These are phyloP conservation scores for Fusarium mangiferae DNA, from an alignment of 2,329 filamentous ascomycete species.

Conservation along the genomic window DNA sequence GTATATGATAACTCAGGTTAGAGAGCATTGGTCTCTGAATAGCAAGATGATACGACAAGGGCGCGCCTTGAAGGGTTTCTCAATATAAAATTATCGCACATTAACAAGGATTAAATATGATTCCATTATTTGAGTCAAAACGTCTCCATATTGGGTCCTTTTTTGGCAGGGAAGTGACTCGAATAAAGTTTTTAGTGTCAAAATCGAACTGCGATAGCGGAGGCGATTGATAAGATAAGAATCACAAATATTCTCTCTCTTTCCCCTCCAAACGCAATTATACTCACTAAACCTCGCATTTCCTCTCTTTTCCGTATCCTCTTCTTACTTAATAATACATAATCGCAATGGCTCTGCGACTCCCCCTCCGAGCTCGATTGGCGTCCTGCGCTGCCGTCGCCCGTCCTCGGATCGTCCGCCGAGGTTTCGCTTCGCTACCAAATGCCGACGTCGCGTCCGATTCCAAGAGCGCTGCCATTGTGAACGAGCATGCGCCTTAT, in stretches of 20 bases:
- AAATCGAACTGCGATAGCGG: constrained; percentile 42
- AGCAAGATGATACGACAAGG: neutral
- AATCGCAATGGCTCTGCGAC: constrained; percentile 53
- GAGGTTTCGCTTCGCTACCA: constrained; percentile 55
- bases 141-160: neutral
- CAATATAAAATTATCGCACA: neutral
- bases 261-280: constrained; percentile 6
- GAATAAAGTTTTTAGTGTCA: constrained; percentile 25
- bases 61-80: neutral
- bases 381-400: constrained; percentile 39
- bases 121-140: constrained; percentile 17
- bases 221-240: constrained; percentile 45
- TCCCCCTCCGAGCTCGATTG: constrained; percentile 53
- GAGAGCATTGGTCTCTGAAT: neutral
- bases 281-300: neutral
- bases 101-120: constrained; percentile 1
- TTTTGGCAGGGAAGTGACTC: constrained; percentile 3
- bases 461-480: constrained; percentile 78
- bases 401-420: constrained; percentile 44
- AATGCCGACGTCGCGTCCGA: constrained; percentile 79
- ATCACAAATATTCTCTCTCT: constrained; percentile 40
- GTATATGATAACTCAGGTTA: neutral
- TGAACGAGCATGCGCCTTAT: constrained; percentile 80
- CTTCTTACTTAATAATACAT: neutral
- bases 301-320: neutral